Evolutionary conservation across 2,329 filamentous ascomycete species (phyloP).

Genomic region (Samsoniella hepiali): DNA sequence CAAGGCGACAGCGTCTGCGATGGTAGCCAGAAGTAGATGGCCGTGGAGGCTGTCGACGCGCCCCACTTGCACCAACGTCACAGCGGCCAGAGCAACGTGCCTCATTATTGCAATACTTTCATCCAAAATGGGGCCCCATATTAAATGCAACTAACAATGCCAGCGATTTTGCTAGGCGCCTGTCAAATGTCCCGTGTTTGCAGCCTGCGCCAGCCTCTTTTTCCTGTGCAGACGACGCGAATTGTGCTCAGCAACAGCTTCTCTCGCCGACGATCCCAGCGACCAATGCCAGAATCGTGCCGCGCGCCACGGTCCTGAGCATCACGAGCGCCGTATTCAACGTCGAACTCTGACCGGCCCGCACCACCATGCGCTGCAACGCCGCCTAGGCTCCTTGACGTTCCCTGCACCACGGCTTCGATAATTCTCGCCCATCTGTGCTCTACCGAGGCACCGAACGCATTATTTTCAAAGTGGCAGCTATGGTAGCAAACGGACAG

Average conservation of each 20-base stretch:
- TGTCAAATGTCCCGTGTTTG: constrained; percentile 14
- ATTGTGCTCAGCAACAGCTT: constrained; percentile 10
- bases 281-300: constrained; percentile 10
- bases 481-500: constrained; percentile 27
- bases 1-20: constrained; percentile 4
- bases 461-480: constrained; percentile 19
- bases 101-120: constrained; percentile 11
- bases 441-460: background rate
- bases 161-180: constrained; percentile 1
- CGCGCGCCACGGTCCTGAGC: constrained; percentile 10
- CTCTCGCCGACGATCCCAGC: background rate
- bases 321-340: constrained; percentile 6
- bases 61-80: constrained; percentile 16
- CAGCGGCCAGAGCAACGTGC: constrained; percentile 7
- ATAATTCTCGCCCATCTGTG: constrained; percentile 1
- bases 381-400: constrained; percentile 1
- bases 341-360: background rate
- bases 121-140: background rate
- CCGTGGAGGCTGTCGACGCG: background rate
- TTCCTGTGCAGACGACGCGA: constrained; percentile 7
- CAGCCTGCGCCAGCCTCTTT: constrained; percentile 11
- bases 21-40: constrained; percentile 5
- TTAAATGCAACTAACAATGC: constrained; percentile 19
- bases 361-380: constrained; percentile 13
- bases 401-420: constrained; percentile 3